Conservation (phyloP, 352 stramenopile species). For the Phytophthora chlamydospora region DNA sequence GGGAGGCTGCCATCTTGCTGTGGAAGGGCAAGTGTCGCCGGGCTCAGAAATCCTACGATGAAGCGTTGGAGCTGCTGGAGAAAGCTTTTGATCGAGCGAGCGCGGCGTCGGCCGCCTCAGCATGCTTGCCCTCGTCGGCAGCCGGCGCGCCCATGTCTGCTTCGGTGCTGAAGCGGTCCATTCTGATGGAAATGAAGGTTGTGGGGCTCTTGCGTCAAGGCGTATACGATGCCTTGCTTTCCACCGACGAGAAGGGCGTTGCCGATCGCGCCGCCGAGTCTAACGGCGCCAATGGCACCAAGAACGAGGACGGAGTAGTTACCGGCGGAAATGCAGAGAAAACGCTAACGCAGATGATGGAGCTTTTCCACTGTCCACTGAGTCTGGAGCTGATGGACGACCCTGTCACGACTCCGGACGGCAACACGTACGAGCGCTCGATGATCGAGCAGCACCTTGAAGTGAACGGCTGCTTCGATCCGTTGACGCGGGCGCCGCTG, state of each 20-base stretch:
- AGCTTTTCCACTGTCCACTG: conserved; percentile 72
- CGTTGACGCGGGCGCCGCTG: conserved; percentile 61
- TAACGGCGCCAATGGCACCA: conserved; percentile 7
- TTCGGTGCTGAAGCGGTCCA: conserved; percentile 50
- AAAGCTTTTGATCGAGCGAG: conserved; percentile 61
- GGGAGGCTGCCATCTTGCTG: conserved; percentile 57
- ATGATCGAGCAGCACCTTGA: conserved; percentile 82
- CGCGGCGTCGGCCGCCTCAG: conserved; percentile 39
- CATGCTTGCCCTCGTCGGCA: conserved; percentile 43
- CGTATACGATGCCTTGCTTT: conserved; percentile 54
- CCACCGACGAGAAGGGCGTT: conserved; percentile 19
- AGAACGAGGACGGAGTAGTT: conserved; percentile 2
- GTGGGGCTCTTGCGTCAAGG: conserved; percentile 53
- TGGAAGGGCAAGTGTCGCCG: conserved; percentile 72
- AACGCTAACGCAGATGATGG: conserved; percentile 70
- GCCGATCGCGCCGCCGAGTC: conserved; percentile 1
- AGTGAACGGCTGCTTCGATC: conserved; percentile 78
- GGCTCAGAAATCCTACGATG: conserved; percentile 56
- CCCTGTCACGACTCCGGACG: conserved; percentile 71
- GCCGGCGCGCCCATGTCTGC: conserved; percentile 22
- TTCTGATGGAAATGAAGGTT: conserved; percentile 74
- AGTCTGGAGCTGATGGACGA: conserved; percentile 84
- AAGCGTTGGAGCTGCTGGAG: conserved; percentile 52
- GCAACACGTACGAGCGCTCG: conserved; percentile 77
- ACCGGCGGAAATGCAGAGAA: conserved; percentile 35